Evolutionary conservation across 2,329 filamentous ascomycete genomes (phyloP).

Genomic region (Colletotrichum truncatum): DNA sequence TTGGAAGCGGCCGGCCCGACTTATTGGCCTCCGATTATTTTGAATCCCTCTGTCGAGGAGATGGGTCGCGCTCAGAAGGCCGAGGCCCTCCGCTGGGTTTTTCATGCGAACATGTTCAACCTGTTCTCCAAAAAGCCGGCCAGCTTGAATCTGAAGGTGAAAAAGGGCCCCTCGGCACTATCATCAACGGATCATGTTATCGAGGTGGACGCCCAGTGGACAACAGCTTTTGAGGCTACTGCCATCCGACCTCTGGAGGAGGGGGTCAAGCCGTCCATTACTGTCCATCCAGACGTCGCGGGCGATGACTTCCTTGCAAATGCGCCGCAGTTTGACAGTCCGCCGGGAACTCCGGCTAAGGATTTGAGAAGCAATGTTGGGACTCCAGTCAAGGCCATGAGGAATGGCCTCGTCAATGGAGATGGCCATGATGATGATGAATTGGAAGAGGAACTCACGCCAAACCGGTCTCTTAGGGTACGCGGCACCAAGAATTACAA

Average conservation of each 20-base stretch:
- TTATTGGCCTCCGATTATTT: slow-evolving; percentile 59
- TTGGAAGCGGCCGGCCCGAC: slow-evolving; percentile 59
- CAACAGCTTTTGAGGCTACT: slow-evolving; percentile 48
- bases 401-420: slow-evolving; percentile 31
- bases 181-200: slow-evolving; percentile 54
- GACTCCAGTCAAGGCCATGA: slow-evolving; percentile 13
- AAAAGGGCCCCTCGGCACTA: slow-evolving; percentile 41
- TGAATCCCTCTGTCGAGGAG: slow-evolving; percentile 11
- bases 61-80: slow-evolving; percentile 14
- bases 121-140: slow-evolving; percentile 49
- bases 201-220: slow-evolving; percentile 59
- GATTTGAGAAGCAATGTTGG: not conserved
- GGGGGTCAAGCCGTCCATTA: slow-evolving; percentile 54
- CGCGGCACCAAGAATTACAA: slow-evolving; percentile 65
- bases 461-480: slow-evolving; percentile 59
- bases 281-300: slow-evolving; percentile 37
- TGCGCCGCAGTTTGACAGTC: not conserved
- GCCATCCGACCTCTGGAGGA: slow-evolving; percentile 44
- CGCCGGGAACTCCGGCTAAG: not conserved
- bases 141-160: slow-evolving; percentile 43
- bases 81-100: slow-evolving; percentile 43
- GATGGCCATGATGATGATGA: slow-evolving; percentile 52
- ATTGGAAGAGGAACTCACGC: slow-evolving; percentile 57
- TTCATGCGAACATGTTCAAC: slow-evolving; percentile 51
- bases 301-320: not conserved